Conservation (phyloP, 306 rosid species). For the Prunus mira region DNA sequence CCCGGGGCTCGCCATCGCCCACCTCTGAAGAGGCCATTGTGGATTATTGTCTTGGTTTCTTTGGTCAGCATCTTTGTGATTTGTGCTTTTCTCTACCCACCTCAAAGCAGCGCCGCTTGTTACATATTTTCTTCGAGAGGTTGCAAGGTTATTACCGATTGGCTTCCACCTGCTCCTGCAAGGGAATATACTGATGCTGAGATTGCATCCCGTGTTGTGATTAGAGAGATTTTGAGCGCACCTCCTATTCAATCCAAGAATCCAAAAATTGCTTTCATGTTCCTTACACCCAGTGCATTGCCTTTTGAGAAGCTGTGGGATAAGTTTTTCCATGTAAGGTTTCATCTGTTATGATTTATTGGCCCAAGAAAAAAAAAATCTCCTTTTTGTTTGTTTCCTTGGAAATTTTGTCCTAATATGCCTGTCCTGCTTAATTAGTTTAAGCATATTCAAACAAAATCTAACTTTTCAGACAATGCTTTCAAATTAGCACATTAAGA, state of each 20-base stretch:
- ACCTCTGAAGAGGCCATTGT: conserved; percentile 70
- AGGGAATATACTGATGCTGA: conserved; percentile 80
- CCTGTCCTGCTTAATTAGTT: neutral
- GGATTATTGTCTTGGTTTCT: conserved; percentile 88
- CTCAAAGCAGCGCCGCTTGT: conserved; percentile 64
- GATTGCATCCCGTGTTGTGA: conserved; percentile 73
- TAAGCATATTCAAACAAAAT: neutral
- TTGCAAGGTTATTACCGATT: conserved; percentile 56
- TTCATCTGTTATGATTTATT: conserved; percentile 10
- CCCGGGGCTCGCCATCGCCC: conserved; percentile 88
- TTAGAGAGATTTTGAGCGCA: conserved; percentile 66
- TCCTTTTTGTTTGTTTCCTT: neutral
- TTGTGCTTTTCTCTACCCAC: conserved; percentile 81
- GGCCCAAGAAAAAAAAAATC: neutral
- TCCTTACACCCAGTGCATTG: conserved; percentile 77
- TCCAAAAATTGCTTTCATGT: conserved; percentile 93
- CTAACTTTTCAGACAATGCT: neutral
- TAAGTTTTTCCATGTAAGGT: conserved; percentile 77
- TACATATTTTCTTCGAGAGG: conserved; percentile 83
- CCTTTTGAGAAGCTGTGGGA: conserved; percentile 97
- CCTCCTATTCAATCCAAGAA: conserved; percentile 37
- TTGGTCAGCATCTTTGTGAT: conserved; percentile 74
- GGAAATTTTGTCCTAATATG: neutral
- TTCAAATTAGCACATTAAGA: neutral
- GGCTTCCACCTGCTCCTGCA: conserved; percentile 89